Evolutionary conservation across 345 rosid genomes (phyloP).

Genomic region (Hibiscus tridactylites): DNA sequence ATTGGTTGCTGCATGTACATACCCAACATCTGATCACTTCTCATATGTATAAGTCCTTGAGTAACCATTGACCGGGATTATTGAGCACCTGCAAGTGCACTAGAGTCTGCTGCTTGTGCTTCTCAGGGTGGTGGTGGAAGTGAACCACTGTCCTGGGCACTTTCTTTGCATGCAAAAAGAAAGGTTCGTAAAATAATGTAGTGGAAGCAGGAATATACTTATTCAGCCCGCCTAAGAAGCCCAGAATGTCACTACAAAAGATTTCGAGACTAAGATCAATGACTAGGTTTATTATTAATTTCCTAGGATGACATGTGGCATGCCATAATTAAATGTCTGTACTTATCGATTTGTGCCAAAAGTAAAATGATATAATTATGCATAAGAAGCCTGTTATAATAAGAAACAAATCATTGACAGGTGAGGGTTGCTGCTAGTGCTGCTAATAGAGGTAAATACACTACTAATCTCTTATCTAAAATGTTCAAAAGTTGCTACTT

Average conservation of each 20-base stretch:
- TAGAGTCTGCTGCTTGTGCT: constrained; percentile 58
- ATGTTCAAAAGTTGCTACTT: no score
- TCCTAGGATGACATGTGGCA: neutral
- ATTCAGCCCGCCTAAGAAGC: neutral
- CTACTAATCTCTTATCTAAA: no score
- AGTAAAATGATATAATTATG: neutral
- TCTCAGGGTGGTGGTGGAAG: constrained; percentile 98
- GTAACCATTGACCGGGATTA: constrained; percentile 49
- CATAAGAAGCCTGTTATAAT: neutral
- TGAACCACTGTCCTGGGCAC: constrained; percentile 44
- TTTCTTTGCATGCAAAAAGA: constrained; percentile 32
- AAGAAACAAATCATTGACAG: constrained; percentile 47
- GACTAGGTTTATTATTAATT: neutral
- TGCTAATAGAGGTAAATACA: constrained; percentile 10
- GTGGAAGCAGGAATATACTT: neutral
- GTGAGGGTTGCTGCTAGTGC: constrained; percentile 52
- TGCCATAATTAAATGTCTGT: neutral
- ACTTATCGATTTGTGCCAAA: neutral
- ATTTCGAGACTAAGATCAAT: neutral
- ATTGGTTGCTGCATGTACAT: no score
- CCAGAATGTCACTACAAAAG: neutral
- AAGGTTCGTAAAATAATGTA: constrained; percentile 4
- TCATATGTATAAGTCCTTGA: constrained; percentile 17
- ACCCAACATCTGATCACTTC: no score
- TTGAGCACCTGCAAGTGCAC: constrained; percentile 44